These are phyloP conservation scores for Apophysomyces sp. DNA, from an alignment of 371 early-diverging fungal genomes.

Conservation along the genomic window DNA sequence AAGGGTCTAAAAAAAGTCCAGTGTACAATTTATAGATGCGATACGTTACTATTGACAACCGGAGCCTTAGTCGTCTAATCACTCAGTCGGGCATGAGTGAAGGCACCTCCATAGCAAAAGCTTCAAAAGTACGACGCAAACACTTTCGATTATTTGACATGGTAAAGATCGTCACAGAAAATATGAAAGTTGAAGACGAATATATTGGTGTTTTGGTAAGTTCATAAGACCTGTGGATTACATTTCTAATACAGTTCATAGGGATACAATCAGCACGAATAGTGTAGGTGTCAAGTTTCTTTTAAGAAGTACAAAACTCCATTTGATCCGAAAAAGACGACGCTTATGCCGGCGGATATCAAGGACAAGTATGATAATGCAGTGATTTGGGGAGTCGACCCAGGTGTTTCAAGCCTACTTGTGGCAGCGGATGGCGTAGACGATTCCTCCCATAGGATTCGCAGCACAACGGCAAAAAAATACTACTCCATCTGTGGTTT, in stretches of 20 bases:
- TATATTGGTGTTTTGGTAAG: not conserved
- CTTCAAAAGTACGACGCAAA: not conserved
- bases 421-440: not conserved
- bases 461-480: not conserved
- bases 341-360: not conserved
- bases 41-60: no score
- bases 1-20: no score
- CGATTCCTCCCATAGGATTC: not conserved
- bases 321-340: not conserved
- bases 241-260: not conserved
- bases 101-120: not conserved
- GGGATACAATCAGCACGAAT: not conserved
- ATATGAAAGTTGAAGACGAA: not conserved
- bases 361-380: not conserved
- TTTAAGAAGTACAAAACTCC: not conserved
- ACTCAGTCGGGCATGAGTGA: no score
- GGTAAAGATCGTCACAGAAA: not conserved
- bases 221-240: not conserved
- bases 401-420: not conserved
- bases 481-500: conserved; percentile 3
- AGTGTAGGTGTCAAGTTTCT: not conserved
- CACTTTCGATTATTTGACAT: not conserved
- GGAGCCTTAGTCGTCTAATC: no score
- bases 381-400: conserved; percentile 1
- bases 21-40: no score